phyloP scores from a whole-genome alignment of 2,329 filamentous ascomycete genomes.

The Penicillium sclerotigenum region DNA sequence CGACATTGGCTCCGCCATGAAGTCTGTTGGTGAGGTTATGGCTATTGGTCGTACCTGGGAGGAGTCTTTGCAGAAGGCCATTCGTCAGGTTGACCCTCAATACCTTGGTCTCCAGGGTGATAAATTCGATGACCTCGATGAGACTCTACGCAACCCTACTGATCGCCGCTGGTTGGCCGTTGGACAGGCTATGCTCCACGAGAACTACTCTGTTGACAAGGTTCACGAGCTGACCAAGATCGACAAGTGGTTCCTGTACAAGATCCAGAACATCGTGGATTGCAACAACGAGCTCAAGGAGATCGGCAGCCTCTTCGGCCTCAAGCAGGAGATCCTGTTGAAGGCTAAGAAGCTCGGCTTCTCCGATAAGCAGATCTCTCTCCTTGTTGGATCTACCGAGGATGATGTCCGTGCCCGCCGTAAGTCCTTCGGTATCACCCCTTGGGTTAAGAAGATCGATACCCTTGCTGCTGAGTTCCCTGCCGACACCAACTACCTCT shows the following conservation, averaged over 20 bases:
- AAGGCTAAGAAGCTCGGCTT: conserved; percentile 98
- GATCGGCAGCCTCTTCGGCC: conserved; percentile 73
- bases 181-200: conserved; percentile 95
- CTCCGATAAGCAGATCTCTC: conserved; percentile 91
- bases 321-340: conserved; percentile 83
- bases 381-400: conserved; percentile 79
- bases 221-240: conserved; percentile 96
- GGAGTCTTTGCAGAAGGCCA: conserved; percentile 98
- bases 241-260: conserved; percentile 99
- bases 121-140: conserved; percentile 89
- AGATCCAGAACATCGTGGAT: conserved; percentile 95
- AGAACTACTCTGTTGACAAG: conserved; percentile 88
- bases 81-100: conserved; percentile 89
- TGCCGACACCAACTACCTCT: conserved; percentile 90
- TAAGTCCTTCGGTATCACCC: conserved; percentile 81
- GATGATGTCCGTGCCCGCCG: conserved; percentile 83
- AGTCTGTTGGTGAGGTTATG: conserved; percentile 99
- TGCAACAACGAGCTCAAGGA: conserved; percentile 82
- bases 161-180: conserved; percentile 97
- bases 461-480: conserved; percentile 96
- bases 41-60: conserved; percentile 98
- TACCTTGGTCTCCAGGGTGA: conserved; percentile 94
- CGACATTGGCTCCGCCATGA: conserved; percentile 97
- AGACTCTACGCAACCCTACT: conserved; percentile 84
- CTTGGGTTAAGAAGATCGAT: conserved; percentile 98